phyloP scores from a whole-genome alignment of 1,139 yeast species.

The Candida tropicalis region DNA sequence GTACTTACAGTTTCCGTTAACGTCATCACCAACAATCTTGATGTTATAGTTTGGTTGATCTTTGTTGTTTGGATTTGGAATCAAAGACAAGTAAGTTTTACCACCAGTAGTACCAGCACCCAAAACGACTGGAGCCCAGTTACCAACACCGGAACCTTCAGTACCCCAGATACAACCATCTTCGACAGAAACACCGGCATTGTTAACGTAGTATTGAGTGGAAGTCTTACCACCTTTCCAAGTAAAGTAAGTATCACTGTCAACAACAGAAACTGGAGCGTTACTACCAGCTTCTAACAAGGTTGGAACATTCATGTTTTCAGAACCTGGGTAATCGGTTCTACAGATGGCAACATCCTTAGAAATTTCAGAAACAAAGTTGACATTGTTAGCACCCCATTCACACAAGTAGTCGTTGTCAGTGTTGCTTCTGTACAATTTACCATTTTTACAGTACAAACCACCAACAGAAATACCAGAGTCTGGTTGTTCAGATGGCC shows the following conservation, averaged over 20 bases:
- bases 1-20: conserved; percentile 80
- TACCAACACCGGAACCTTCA: conserved; percentile 79
- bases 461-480: conserved; percentile 94
- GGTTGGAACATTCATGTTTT: conserved; percentile 96
- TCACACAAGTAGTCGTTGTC: conserved; percentile 69
- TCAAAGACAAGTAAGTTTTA: conserved; percentile 81
- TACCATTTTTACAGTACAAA: conserved; percentile 75
- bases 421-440: conserved; percentile 75
- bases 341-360: conserved; percentile 85
- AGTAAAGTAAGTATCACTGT: conserved; percentile 71
- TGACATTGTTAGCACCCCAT: conserved; percentile 76
- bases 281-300: conserved; percentile 67
- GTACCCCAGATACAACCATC: conserved; percentile 96
- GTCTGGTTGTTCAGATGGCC: conserved; percentile 86
- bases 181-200: conserved; percentile 87
- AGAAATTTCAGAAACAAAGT: conserved; percentile 64
- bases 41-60: conserved; percentile 81
- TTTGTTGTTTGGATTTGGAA: conserved; percentile 92
- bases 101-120: conserved; percentile 90
- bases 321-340: conserved; percentile 99
- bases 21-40: conserved; percentile 72
- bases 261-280: conserved; percentile 75
- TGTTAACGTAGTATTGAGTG: conserved; percentile 95
- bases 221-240: conserved; percentile 88
- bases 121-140: conserved; percentile 97